Conservation (phyloP, 2,329 filamentous ascomycete species). For the Paracamarosporium sp. region DNA sequence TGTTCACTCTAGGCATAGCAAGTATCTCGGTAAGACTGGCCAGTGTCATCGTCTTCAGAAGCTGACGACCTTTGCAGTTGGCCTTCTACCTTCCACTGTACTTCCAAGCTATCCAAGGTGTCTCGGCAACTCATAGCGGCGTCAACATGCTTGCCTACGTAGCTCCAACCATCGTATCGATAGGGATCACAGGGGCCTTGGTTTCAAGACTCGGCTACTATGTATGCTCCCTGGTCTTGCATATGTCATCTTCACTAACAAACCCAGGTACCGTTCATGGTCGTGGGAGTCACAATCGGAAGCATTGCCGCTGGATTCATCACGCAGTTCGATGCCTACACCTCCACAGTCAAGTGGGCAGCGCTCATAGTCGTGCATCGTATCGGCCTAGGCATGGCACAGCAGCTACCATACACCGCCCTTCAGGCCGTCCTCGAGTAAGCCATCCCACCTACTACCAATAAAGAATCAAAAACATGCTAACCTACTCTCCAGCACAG, state of each 20-base stretch:
- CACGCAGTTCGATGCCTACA: not conserved
- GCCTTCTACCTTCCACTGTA: slow-evolving; percentile 16
- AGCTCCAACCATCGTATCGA: slow-evolving; percentile 6
- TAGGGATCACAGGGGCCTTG: slow-evolving; percentile 10
- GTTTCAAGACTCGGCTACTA: slow-evolving; percentile 13
- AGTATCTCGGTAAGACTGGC: slow-evolving; percentile 5
- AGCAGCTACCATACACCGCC: not conserved
- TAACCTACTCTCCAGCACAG: too few species aligned
- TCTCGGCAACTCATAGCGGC: slow-evolving; percentile 6
- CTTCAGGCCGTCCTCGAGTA: not conserved
- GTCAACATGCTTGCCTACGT: slow-evolving; percentile 9
- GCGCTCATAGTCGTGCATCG: slow-evolving; percentile 6
- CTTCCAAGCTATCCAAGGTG: slow-evolving; percentile 13
- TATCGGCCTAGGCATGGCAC: slow-evolving; percentile 8
- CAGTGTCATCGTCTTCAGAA: too few species aligned
- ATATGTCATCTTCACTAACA: not conserved
- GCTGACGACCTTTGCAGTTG: not conserved
- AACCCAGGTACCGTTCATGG: slow-evolving; percentile 9
- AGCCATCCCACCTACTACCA: too few species aligned
- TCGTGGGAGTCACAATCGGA: slow-evolving; percentile 2
- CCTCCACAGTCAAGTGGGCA: slow-evolving; percentile 8
- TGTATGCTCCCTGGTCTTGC: too few species aligned
- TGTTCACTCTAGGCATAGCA: slow-evolving; percentile 10
- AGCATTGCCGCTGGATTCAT: slow-evolving; percentile 4
- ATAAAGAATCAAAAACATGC: too few species aligned